These are phyloP conservation scores for Cladosporium sp. DNA, from an alignment of 2,329 filamentous ascomycete genomes.

Conservation along the genomic window DNA sequence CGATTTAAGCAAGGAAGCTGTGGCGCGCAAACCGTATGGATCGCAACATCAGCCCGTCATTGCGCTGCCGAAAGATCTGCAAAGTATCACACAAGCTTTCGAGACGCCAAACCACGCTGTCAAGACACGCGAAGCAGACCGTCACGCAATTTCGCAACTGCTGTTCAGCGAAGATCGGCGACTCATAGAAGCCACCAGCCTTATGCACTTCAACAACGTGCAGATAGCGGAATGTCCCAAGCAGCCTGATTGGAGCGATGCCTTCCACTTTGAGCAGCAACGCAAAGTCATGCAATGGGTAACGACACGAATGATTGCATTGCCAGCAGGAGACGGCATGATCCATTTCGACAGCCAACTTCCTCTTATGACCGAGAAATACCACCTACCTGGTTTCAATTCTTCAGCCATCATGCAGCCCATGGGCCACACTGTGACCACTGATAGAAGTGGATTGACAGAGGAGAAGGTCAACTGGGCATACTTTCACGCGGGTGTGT, in stretches of 20 bases:
- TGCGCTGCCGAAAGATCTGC: slow-evolving; percentile 56
- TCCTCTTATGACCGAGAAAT: slow-evolving; percentile 86
- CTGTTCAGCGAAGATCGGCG: slow-evolving; percentile 90
- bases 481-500: slow-evolving; percentile 94
- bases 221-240: slow-evolving; percentile 71
- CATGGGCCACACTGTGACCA: slow-evolving; percentile 84
- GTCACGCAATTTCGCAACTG: slow-evolving; percentile 69
- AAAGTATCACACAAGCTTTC: slow-evolving; percentile 64
- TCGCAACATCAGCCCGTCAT: background rate
- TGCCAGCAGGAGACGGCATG: slow-evolving; percentile 80
- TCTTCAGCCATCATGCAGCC: slow-evolving; percentile 88
- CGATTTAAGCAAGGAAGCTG: background rate
- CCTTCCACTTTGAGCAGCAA: slow-evolving; percentile 83
- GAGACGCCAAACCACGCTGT: slow-evolving; percentile 62
- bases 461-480: slow-evolving; percentile 98
- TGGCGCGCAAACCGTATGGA: background rate
- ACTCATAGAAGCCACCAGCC: slow-evolving; percentile 73
- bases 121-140: slow-evolving; percentile 73
- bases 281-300: slow-evolving; percentile 83
- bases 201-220: slow-evolving; percentile 79
- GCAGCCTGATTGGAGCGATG: slow-evolving; percentile 73
- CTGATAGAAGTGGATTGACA: slow-evolving; percentile 77
- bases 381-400: slow-evolving; percentile 84
- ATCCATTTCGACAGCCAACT: slow-evolving; percentile 81
- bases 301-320: slow-evolving; percentile 78